phyloP scores from a whole-genome alignment of 805 yeast genomes.

The Pichia eremophila region DNA sequence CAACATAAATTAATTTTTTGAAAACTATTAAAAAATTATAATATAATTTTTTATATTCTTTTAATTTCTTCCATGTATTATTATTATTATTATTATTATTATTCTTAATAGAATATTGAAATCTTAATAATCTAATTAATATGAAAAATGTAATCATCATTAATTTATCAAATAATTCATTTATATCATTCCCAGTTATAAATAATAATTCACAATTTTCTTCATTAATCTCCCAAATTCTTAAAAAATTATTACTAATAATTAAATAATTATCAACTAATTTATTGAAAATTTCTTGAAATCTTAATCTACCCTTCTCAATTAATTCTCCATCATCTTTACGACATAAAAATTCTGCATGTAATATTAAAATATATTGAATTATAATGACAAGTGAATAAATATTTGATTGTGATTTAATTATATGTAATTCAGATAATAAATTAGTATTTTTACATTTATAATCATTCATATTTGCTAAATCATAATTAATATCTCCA shows the following conservation, averaged over 20 bases:
- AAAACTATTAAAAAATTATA: background rate
- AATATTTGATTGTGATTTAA: slow-evolving; percentile 4
- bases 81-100: background rate
- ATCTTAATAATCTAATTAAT: slow-evolving; percentile 4
- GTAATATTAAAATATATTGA: slow-evolving; percentile 12
- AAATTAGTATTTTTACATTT: background rate
- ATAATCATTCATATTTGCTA: background rate
- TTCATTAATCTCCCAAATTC: background rate
- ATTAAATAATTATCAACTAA: background rate
- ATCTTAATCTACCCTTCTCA: background rate
- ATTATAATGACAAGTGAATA: slow-evolving; percentile 5
- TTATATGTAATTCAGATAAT: slow-evolving; percentile 4
- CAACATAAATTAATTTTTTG: background rate
- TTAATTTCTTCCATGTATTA: too few relatives aligned
- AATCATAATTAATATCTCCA: slow-evolving; percentile 1
- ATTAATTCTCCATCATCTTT: background rate
- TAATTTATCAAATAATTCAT: slow-evolving; percentile 1
- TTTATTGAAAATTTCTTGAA: background rate
- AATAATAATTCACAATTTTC: background rate
- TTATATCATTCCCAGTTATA: background rate
- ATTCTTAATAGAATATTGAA: background rate
- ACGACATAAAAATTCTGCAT: slow-evolving; percentile 8
- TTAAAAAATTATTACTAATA: background rate
- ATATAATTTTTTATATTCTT: background rate
- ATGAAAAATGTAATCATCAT: slow-evolving; percentile 1